Base-by-base conservation (phyloP, 805 yeast genomes). In the Candida bentonensis region DNA sequence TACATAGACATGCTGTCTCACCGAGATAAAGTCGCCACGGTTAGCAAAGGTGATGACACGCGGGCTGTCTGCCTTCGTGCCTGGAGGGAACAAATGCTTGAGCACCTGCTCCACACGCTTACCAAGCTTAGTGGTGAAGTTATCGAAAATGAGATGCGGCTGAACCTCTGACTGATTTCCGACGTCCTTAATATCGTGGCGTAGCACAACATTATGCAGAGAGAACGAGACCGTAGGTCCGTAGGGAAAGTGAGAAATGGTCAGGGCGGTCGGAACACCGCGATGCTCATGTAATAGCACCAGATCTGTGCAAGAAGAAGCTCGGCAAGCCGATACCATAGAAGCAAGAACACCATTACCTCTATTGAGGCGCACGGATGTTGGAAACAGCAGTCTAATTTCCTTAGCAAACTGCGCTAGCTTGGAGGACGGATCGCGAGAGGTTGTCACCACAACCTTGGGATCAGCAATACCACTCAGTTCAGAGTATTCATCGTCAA, bases 221-320 rank as follows among this genome's bases (percentile, higher is more conserved):
- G 96, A 84, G 69, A 92, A 92, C 40, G 83, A 80, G 26, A 92
- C 94, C 2, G 96, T 83, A 17, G 98, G 99, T 0, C 99, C 99
- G 60, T 92, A 95, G 3, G 98, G 99, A 61, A 92, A 83, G 68
- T 92, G 99, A 26, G 92, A 80, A 22, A 92, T 67, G 1, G 97
- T 89, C 47, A 92, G 57, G 1, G 96, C 84, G 0, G 96, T 88
- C 43, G 99, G 99, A 0, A 85, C 89, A 74, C 99, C 99, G 64
- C 99, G 74, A 64, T 92, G 98, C 60, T 92, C 99, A 60, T 92
- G 97, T 21, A 92, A 65, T 2, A 92, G 72, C 21, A 92, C 68
- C 52, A 92, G 65, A 60, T 92, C 99, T 1, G 92, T 80, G 7
- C 89, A 77, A 15, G 82, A 83, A 0, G 89, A 78, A 44, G 79